Conservation (phyloP, 1,139 yeast genomes). For the Diutina rugosa region DNA sequence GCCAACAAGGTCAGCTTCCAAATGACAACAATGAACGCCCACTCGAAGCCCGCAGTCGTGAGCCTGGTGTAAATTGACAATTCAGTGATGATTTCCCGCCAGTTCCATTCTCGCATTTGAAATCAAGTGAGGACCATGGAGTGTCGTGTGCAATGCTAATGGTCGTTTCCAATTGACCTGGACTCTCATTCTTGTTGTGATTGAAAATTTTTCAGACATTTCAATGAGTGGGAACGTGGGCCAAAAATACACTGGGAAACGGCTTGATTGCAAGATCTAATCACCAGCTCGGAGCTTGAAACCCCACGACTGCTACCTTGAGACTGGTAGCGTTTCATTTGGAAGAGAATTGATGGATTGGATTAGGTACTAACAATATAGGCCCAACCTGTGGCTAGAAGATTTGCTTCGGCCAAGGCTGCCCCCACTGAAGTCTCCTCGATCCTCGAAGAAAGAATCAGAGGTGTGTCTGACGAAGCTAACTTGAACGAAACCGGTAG, state of each 20-base stretch:
- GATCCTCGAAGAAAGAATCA: slow-evolving; percentile 97
- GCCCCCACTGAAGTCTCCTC: slow-evolving; percentile 99
- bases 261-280: background rate
- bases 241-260: background rate
- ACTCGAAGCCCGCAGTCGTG: background rate
- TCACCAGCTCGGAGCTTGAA: background rate
- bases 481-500: slow-evolving; percentile 99
- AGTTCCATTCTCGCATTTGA: background rate
- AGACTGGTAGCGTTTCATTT: background rate
- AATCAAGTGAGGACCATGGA: background rate
- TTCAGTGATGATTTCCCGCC: background rate
- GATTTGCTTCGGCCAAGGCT: slow-evolving; percentile 95
- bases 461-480: slow-evolving; percentile 97
- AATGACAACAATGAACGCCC: background rate
- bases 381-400: slow-evolving; percentile 68
- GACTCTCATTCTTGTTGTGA: background rate
- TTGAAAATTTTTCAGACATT: background rate
- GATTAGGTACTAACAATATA: slow-evolving; percentile 17
- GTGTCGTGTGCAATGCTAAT: background rate
- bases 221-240: background rate
- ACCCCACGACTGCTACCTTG: background rate
- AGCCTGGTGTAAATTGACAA: background rate
- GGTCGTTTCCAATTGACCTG: background rate
- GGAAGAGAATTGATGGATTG: background rate
- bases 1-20: background rate